Base-by-base conservation (phyloP, 441 rosid species). In the Pelargonium australe region DNA sequence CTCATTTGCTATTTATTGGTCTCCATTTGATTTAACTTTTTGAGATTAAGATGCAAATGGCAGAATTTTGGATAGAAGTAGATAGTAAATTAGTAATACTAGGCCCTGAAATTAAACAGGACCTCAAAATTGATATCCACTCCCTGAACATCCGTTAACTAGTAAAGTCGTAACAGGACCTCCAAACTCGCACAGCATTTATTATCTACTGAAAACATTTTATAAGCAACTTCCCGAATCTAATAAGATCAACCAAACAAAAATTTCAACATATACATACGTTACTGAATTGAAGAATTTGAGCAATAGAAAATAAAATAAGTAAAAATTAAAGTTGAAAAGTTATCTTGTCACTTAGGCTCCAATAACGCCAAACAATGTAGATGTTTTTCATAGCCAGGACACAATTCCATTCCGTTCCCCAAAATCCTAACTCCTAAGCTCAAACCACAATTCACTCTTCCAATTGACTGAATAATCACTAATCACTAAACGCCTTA, bases 281-380 rank as follows among this genome's bases (percentile, higher is more conserved):
- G 25, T 12, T 23, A 61, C 37, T 5, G 12, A 57, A 57, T 17
- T 49, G 57, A 4, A 55, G 25, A 8, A 55, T 60, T 61, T 37
- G 41, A 61, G 14, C 41, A 61, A 61, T 25, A 61, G 28, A 25
- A 61, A 0, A 43, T 43, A 1, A 43, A 43, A 43, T 11, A 61
- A 61, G 12, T 23, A 0, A 61, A 25, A 10, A 10, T n/a, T 37
- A 8, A 12, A 25, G 16, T 43, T 2, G 2, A 43, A 7, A 43
- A 43, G 10, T 13, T 61, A 61, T 25, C 40, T 28, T 14, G 8
- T 61, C 8, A 25, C 37, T 61, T 10, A 25, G 5, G 28, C 64
- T 61, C 64, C 9, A 23, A 61, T 25, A 25, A 23, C 64, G 40
- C 64, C 13, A 61, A 61, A 25, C 64, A 61, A 61, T 61, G 64